These are phyloP conservation scores for Lachnellula occidentalis DNA, from an alignment of 2,329 filamentous ascomycete species.

Conservation along the genomic window DNA sequence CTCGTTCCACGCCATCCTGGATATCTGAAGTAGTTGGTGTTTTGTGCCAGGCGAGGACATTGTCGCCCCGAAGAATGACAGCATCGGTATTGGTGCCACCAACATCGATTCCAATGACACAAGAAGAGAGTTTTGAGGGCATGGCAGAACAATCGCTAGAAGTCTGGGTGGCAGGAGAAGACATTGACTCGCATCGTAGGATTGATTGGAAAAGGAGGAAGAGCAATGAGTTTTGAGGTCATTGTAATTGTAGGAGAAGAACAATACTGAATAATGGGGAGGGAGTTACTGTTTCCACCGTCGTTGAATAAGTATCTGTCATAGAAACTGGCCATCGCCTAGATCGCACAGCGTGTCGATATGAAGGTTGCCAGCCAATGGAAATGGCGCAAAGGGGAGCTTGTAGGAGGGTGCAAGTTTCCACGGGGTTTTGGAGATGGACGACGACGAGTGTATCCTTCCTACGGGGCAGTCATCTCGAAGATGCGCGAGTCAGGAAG, in stretches of 20 bases:
- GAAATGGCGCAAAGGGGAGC: no score
- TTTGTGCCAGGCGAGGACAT: slow-evolving; percentile 40
- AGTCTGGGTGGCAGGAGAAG: slow-evolving; percentile 3
- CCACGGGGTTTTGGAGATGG: no score
- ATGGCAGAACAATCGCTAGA: slow-evolving; percentile 6
- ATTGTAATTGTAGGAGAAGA: background rate
- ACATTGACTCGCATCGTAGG: slow-evolving; percentile 3
- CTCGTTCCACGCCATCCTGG: slow-evolving; percentile 42
- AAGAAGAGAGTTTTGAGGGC: slow-evolving; percentile 20
- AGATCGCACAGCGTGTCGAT: slow-evolving; percentile 2
- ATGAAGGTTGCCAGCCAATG: no score
- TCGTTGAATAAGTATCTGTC: slow-evolving; percentile 1
- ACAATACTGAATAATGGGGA: background rate
- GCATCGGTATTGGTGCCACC: slow-evolving; percentile 53
- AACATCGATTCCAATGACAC: slow-evolving; percentile 42
- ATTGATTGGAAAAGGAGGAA: slow-evolving; percentile 2
- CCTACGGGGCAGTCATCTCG: no score
- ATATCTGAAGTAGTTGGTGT: slow-evolving; percentile 46
- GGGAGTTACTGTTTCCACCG: background rate
- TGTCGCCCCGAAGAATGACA: slow-evolving; percentile 23
- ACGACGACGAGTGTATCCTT: no score
- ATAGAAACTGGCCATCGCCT: slow-evolving; percentile 12
- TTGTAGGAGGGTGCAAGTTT: no score
- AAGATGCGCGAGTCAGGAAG: background rate
- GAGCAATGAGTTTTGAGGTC: background rate